Evolutionary conservation across 129 eudicot genomes (phyloP).

Genomic region (Heracleum sosnowskyi): DNA sequence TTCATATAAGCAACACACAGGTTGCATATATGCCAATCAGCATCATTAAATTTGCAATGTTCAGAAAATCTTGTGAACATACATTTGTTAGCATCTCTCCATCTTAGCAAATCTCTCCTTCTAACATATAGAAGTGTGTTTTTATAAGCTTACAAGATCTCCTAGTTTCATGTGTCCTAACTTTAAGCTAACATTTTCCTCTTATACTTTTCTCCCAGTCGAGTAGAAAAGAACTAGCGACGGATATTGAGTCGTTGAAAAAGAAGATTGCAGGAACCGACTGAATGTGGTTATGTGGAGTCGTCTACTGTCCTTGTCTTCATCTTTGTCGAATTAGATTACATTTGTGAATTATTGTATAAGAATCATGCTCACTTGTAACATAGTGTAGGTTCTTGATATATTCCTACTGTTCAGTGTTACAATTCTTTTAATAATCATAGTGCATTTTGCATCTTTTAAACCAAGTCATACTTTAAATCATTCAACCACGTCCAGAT

Average conservation of each 20-base stretch:
- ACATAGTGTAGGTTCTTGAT: constrained; percentile 16
- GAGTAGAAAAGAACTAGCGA: constrained; percentile 54
- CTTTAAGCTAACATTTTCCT: neutral
- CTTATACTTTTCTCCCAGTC: constrained; percentile 27
- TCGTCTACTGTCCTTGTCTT: neutral
- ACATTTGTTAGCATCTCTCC: neutral
- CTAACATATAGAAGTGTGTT: neutral
- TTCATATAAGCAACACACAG: neutral
- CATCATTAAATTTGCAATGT: neutral
- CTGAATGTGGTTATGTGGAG: constrained; percentile 6
- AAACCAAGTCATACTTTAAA: neutral
- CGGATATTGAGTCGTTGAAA: constrained; percentile 50
- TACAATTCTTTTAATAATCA: neutral
- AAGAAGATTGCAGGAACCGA: constrained; percentile 62
- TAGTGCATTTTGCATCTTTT: neutral
- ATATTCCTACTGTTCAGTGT: neutral
- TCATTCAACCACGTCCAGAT: neutral
- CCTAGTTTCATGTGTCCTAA: neutral
- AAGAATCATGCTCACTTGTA: constrained; percentile 12
- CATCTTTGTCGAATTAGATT: neutral
- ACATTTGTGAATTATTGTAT: neutral
- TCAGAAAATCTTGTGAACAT: neutral
- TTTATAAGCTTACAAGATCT: neutral
- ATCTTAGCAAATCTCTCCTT: neutral
- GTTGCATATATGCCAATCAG: neutral